Evolutionary conservation across 768 basidiomycete genomes (phyloP), one percentile per base, ranked within the genome.

Genomic region (Lactarius indigo): DNA sequence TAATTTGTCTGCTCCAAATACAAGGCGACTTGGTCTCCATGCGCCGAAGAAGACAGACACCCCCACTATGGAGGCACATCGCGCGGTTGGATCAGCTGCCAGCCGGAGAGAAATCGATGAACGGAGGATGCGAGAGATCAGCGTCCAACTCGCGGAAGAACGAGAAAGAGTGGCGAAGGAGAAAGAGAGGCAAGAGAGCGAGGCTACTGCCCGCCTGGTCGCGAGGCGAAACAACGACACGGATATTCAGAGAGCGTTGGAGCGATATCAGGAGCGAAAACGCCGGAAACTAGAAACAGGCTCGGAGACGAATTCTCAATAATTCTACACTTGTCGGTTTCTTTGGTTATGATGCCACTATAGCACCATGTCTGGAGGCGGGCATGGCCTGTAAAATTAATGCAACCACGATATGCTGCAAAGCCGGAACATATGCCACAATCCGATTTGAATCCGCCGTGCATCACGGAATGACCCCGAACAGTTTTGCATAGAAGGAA

Each of bases 1-100:
- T 64, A 99, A 99, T 75, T 82, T 98, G 55, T 87, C 92, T 39
- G 85, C 91, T 66, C 86, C 90, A 42, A 91, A 93, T 74, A 93
- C 91, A 6, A 83, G 93, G 64, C 81, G 82, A 60, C 79, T 91
- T n/a, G 87, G 87, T 18, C 73, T 81, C 57, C 80, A 69, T 70
- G 65, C 50, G n/a, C 39, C 63, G 4, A 75, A 75, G 61, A 68
- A 72, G n/a, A 71, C 70, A 9, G 60, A 69, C 31, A 65, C 73
- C 35, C 79, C 78, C 33, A 74, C 79, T 17, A 77, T 79, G 0
- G 74, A 85, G 62, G 73, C 77, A 3, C 89, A 94, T 73, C 85
- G 87, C n/a, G 93, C 94, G 2, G 92, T 88, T 13, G 96, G 96
- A 3, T 83, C 84, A 18, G 91, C 94, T 30, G 92, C 96, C 0